Percentiles rank a stretch among this genome's conserved stretches.
Evolutionary conservation across 306 rosid genomes (phyloP).

Genomic region (Sphenostylis stenocarpa): DNA sequence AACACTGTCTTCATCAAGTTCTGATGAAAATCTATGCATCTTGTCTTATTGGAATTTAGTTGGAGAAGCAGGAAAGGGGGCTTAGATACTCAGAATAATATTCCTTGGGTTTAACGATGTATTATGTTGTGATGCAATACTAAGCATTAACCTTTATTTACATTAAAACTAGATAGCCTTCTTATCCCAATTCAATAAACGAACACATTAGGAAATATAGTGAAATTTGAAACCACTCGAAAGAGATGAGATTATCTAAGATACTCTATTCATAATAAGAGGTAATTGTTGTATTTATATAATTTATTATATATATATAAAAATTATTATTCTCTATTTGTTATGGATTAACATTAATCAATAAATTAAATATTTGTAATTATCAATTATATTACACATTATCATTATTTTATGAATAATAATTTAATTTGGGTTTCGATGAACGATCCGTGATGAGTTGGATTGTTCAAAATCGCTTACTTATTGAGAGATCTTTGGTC

Average conservation of each 20-base stretch:
- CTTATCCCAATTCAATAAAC: neutral
- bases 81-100: neutral
- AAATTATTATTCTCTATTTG: no score
- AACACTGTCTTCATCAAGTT: neutral
- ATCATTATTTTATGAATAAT: no score
- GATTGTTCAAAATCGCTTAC: no score
- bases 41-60: neutral
- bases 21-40: neutral
- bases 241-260: neutral
- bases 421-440: no score
- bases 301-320: no score
- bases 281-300: no score
- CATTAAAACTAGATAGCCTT: neutral
- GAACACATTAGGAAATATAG: neutral
- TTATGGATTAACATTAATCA: no score
- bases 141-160: neutral
- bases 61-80: neutral
- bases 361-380: no score
- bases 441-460: no score
- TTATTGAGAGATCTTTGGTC: no score
- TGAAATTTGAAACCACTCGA: neutral
- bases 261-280: neutral
- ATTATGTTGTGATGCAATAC: neutral
- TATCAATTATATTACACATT: no score
- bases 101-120: no score